These are phyloP conservation scores for Zymoseptoria ardabiliae DNA, from an alignment of 2,329 filamentous ascomycete species.

Conservation along the genomic window DNA sequence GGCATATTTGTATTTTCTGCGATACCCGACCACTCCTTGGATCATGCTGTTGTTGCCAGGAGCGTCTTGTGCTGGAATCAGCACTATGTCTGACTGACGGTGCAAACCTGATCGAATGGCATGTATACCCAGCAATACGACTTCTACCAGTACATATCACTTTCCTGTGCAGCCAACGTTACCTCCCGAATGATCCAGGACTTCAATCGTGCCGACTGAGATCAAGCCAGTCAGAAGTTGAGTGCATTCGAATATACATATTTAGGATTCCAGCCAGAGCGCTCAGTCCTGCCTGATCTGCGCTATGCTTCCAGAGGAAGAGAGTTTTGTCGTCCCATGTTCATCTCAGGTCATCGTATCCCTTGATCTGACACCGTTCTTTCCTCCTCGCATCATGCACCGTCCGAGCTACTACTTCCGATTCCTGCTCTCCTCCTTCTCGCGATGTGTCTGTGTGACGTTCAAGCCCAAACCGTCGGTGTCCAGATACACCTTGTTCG, in stretches of 20 bases:
- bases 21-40: background rate
- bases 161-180: too few relatives aligned
- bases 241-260: conserved; percentile 3
- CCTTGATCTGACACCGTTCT: background rate
- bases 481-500: conserved; percentile 92
- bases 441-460: conserved; percentile 46
- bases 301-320: background rate
- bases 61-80: background rate
- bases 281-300: background rate
- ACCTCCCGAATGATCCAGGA: too few relatives aligned
- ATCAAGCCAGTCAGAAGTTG: background rate
- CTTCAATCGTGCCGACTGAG: too few relatives aligned
- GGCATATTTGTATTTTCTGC: background rate
- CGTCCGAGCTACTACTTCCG: conserved; percentile 2
- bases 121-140: background rate
- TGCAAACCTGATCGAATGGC: background rate
- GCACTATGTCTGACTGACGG: background rate
- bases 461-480: conserved; percentile 86
- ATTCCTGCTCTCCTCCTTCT: conserved; percentile 1
- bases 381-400: background rate
- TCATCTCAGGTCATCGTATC: background rate
- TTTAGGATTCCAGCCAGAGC: background rate
- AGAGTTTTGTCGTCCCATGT: background rate
- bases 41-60: background rate
- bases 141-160: background rate